phyloP scores from a whole-genome alignment of 768 basidiomycete genomes.

The Suillus subaureus region DNA sequence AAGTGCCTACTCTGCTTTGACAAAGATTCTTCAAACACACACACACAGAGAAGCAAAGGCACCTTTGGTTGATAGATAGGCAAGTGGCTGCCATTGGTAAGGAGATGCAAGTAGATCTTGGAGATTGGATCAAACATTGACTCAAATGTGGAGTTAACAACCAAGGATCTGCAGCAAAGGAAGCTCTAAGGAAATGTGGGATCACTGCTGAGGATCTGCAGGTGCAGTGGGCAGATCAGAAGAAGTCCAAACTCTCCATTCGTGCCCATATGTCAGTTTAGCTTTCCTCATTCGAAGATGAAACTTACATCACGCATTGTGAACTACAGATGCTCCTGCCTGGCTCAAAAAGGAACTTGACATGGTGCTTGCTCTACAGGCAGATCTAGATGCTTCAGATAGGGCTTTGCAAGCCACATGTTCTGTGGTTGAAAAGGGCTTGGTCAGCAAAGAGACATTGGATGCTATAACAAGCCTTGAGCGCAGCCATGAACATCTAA shows the following conservation, averaged over 20 bases:
- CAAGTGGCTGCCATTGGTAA: slow-evolving; percentile 28
- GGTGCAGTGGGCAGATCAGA: background rate
- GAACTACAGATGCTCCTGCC: slow-evolving; percentile 33
- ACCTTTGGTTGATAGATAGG: slow-evolving; percentile 37
- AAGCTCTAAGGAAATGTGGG: background rate
- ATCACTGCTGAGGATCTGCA: background rate
- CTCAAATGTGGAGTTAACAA: slow-evolving; percentile 17
- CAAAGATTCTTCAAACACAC: background rate
- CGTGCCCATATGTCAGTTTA: background rate
- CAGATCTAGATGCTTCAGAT: slow-evolving; percentile 28
- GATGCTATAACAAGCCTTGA: slow-evolving; percentile 23
- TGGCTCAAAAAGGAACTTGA: slow-evolving; percentile 37
- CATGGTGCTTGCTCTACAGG: slow-evolving; percentile 32
- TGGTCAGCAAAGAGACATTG: slow-evolving; percentile 8
- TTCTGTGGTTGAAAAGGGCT: slow-evolving; percentile 10
- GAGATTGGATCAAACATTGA: slow-evolving; percentile 32
- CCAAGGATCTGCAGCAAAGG: slow-evolving; percentile 1
- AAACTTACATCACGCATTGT: slow-evolving; percentile 25
- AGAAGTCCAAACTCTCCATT: background rate
- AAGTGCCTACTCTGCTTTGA: slow-evolving; percentile 10
- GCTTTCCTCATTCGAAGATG: background rate
- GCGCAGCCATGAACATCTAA: slow-evolving; percentile 20
- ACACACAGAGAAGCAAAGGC: slow-evolving; percentile 19
- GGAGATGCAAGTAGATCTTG: slow-evolving; percentile 31
- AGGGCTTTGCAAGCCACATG: slow-evolving; percentile 19